phyloP scores from a whole-genome alignment of 768 basidiomycete genomes.

The Boletus insuetus region DNA sequence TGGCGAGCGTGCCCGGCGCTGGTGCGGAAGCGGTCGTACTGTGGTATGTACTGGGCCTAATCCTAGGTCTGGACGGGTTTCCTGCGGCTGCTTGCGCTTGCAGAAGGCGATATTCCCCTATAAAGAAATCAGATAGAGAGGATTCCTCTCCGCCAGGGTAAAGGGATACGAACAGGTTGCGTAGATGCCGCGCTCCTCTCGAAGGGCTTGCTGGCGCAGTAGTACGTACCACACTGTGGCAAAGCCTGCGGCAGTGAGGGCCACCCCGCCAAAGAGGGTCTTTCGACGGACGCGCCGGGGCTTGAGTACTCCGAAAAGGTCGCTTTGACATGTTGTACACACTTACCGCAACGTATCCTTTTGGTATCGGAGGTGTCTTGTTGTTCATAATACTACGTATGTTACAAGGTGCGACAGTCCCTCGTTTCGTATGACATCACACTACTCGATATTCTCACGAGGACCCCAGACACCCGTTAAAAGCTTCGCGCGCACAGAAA shows the following conservation, averaged over 20 bases:
- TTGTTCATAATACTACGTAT: constrained; percentile 1
- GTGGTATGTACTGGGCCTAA: not conserved
- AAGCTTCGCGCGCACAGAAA: too few species aligned
- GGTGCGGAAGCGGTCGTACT: not conserved
- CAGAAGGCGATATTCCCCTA: constrained; percentile 29
- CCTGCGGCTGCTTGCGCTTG: constrained; percentile 18
- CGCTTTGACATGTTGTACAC: too few species aligned
- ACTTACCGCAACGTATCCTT: constrained; percentile 10
- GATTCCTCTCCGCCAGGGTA: not conserved
- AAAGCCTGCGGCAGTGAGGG: constrained; percentile 19
- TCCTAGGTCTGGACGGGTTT: constrained; percentile 17
- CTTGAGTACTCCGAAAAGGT: not conserved
- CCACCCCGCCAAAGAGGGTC: constrained; percentile 27
- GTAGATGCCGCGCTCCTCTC: constrained; percentile 16
- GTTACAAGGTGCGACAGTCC: not conserved
- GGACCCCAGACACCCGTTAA: too few species aligned
- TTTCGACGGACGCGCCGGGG: not conserved
- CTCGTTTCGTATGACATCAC: too few species aligned
- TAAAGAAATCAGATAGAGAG: too few species aligned
- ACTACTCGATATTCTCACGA: too few species aligned
- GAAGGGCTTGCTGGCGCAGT: constrained; percentile 15
- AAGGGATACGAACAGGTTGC: constrained; percentile 16
- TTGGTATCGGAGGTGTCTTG: constrained; percentile 10
- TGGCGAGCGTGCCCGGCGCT: not conserved
- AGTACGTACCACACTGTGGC: constrained; percentile 23